Conservation (phyloP, 257 asterid genomes). For the Lantana camara region DNA sequence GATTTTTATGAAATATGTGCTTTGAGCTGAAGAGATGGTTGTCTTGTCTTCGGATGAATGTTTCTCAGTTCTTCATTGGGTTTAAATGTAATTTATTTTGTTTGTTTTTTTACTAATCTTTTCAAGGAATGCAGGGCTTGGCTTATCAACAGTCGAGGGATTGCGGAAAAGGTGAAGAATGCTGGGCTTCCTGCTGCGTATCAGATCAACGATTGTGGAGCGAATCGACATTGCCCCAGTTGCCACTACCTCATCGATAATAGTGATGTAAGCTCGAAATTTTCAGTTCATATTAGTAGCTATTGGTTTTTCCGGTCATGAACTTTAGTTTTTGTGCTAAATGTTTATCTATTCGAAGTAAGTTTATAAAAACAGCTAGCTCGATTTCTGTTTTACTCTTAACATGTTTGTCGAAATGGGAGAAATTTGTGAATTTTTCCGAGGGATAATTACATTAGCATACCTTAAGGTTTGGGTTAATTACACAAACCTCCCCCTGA, state of each 20-base stretch:
- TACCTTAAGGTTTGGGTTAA: too few relatives aligned
- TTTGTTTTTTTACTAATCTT: not conserved
- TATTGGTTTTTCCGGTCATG: not conserved
- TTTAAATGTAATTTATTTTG: not conserved
- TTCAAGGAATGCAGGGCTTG: constrained; percentile 57
- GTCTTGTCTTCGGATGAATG: not conserved
- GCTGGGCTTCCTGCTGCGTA: constrained; percentile 50
- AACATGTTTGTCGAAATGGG: not conserved
- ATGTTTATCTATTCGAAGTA: not conserved
- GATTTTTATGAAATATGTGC: too few relatives aligned
- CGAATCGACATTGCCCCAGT: constrained; percentile 65
- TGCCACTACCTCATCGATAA: constrained; percentile 60
- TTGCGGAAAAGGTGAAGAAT: constrained; percentile 74
- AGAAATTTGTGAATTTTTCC: not conserved
- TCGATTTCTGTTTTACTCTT: not conserved
- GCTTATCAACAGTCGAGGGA: constrained; percentile 68
- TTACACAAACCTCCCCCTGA: too few relatives aligned
- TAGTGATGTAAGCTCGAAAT: constrained; percentile 63
- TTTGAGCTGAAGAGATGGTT: not conserved
- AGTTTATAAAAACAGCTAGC: not conserved
- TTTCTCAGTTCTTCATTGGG: not conserved
- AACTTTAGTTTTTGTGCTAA: not conserved
- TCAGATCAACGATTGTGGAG: constrained; percentile 74
- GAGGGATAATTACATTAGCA: too few relatives aligned
- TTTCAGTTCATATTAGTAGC: not conserved